phyloP scores from a whole-genome alignment of 2,329 filamentous ascomycete genomes.

The Apiospora malaysiana region DNA sequence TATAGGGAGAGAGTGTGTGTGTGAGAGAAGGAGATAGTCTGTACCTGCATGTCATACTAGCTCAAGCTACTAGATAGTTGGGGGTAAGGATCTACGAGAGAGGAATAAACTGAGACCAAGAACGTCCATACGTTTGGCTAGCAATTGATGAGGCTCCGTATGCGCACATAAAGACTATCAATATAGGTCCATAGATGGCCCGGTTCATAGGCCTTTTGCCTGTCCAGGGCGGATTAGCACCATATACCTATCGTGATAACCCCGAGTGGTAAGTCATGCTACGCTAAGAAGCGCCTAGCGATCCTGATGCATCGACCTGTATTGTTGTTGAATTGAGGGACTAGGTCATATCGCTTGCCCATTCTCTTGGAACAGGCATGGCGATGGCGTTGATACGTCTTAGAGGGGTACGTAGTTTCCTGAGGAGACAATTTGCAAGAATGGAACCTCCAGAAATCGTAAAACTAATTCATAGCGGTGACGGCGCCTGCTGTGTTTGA shows the following conservation, averaged over 20 bases:
- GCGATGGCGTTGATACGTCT: no score
- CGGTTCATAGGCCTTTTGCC: neutral
- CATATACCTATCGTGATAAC: neutral
- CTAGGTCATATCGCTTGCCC: no score
- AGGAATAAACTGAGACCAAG: neutral
- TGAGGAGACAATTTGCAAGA: no score
- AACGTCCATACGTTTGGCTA: neutral
- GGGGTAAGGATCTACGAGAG: neutral
- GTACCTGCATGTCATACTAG: neutral
- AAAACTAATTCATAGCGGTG: no score
- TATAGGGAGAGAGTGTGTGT: constrained; percentile 3
- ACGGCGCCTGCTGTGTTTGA: no score
- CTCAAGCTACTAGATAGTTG: no score
- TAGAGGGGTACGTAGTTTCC: no score
- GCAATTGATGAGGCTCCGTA: neutral
- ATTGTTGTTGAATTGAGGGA: neutral
- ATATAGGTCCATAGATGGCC: neutral
- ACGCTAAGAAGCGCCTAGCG: no score
- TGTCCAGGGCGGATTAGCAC: neutral
- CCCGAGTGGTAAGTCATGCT: neutral
- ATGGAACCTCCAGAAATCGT: no score
- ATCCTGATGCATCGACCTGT: neutral
- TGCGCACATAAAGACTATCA: neutral
- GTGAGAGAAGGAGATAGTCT: no score
- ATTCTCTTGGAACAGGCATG: no score